phyloP scores from a whole-genome alignment of 306 rosid genomes.

The Dalbergia oliveri region DNA sequence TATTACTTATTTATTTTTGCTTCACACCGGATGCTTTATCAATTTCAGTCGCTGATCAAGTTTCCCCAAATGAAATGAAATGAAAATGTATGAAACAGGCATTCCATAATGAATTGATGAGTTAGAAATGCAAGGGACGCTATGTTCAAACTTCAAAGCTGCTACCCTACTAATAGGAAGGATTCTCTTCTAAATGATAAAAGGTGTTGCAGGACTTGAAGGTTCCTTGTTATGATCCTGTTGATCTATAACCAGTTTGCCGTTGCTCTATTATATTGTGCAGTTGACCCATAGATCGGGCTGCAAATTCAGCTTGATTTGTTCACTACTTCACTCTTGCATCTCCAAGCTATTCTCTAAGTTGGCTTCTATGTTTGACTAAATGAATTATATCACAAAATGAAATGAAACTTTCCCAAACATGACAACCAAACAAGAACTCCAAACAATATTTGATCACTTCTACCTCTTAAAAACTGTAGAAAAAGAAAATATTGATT shows the following conservation, averaged over 20 bases:
- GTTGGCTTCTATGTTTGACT: conserved; percentile 27
- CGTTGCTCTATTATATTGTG: neutral
- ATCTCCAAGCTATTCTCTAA: neutral
- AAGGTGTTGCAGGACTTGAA: neutral
- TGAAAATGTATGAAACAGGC: neutral
- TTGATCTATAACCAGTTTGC: neutral
- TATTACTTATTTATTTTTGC: neutral
- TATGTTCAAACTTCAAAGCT: neutral
- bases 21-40: neutral
- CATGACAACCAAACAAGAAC: conserved; percentile 27
- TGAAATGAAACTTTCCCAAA: conserved; percentile 24
- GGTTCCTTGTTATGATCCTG: conserved; percentile 12
- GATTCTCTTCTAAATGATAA: neutral
- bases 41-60: neutral
- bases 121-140: conserved; percentile 1
- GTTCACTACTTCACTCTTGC: conserved; percentile 13
- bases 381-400: conserved; percentile 2
- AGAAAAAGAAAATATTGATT: conserved; percentile 17
- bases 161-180: conserved; percentile 1
- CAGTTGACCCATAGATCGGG: neutral
- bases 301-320: neutral
- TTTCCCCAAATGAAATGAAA: neutral
- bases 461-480: neutral
- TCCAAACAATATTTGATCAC: neutral
- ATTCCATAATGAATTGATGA: conserved; percentile 1